These are phyloP conservation scores for Anisodus tanguticus DNA, from an alignment of 257 asterid species.

Conservation along the genomic window DNA sequence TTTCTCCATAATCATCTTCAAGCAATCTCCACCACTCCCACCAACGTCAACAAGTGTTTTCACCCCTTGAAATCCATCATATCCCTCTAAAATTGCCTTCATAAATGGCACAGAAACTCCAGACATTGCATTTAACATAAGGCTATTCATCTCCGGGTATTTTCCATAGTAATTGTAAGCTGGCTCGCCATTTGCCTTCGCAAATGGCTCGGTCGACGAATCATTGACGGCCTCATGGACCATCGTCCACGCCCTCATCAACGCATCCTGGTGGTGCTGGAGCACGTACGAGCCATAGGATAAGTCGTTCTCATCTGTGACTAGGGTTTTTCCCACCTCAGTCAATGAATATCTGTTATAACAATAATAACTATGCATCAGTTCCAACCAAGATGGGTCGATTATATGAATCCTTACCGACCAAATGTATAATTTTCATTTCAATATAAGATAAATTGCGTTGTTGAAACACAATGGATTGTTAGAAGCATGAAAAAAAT, in stretches of 20 bases:
- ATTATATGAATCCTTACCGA: background rate
- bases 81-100: conserved; percentile 36
- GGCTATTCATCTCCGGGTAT: conserved; percentile 37
- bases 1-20: conserved; percentile 39
- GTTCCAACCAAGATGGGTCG: background rate
- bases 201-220: conserved; percentile 38
- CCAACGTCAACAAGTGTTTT: conserved; percentile 42
- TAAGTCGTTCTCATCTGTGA: conserved; percentile 30
- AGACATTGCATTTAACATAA: conserved; percentile 45
- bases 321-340: conserved; percentile 40
- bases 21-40: conserved; percentile 43
- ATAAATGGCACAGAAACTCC: conserved; percentile 45
- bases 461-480: background rate
- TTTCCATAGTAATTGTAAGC: conserved; percentile 37
- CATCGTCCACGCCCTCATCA: conserved; percentile 41
- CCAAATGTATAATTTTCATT: background rate
- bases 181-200: conserved; percentile 36
- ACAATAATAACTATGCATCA: background rate
- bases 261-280: conserved; percentile 42
- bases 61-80: conserved; percentile 40
- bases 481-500: no score
- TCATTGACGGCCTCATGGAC: conserved; percentile 42
- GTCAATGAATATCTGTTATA: conserved; percentile 38
- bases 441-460: background rate
- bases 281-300: conserved; percentile 40